Evolutionary conservation across 139 green algal genomes (phyloP), one percentile per base, ranked within the genome.

Genomic region (Axilococcus clingmanii): DNA sequence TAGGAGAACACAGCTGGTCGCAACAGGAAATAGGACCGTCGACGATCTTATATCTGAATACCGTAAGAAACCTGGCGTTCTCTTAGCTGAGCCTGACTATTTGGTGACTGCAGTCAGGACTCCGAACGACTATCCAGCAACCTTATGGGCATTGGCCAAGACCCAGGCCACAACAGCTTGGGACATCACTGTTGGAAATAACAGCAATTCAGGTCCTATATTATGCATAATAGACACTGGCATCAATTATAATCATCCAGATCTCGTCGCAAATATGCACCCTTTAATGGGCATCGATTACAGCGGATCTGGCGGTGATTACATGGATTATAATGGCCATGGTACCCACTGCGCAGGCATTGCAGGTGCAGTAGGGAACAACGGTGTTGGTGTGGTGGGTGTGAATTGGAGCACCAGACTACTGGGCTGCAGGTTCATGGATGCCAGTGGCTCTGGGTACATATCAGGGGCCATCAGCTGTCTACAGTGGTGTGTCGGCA

Each of bases 211-310:
- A 9, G 17, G 19, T 1, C 40, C 79, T 2, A 52, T 74, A 17
- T 76, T 91, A 17, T 83, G 80, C 28, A 59, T 89, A 24, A 66
- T 87, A 4, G 80, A 86, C 57, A 80, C 68, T 4, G 82, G 82
- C 9, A 55, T 79, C 3, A 69, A 85, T 17, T 35, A 71, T 23
- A 63, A 50, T 4, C 80, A 89, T 55, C 60, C 61, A 9, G 78
- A 87, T 53, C 55, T 91, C 5, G 32, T 16, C 8, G 23, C 7
- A 20, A 81, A 77, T 45, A 43, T 86, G 16, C 81, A 72, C 75
- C 5, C 28, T 25, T 4, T 22, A n/a, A n/a, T 48, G n/a, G 27
- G 22, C 5, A 27, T 25, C 7, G 55, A 29, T 4, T 55, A 52
- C 1, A 33, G 32, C 15, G 33, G 35, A 24, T 22, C 12, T 34